Percentiles rank a stretch among this genome's conserved stretches.
phyloP scores from a whole-genome alignment of 345 rosid species.

The Firmiana major region DNA sequence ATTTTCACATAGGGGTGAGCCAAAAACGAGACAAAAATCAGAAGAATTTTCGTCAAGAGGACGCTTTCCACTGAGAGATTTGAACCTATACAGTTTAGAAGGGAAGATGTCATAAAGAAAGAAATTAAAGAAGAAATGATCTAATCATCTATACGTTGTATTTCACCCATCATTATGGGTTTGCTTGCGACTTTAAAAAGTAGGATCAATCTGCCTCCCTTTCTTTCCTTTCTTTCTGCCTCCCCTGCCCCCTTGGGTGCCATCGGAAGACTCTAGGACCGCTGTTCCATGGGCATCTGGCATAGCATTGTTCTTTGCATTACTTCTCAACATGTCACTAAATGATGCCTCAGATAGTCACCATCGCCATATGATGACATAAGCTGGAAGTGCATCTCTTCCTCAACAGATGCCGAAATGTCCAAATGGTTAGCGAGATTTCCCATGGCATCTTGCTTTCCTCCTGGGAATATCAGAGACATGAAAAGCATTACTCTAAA shows the following conservation, averaged over 20 bases:
- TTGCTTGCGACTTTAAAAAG: constrained; percentile 86
- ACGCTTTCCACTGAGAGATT: constrained; percentile 10
- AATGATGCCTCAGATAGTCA: constrained; percentile 39
- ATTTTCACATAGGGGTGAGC: not conserved
- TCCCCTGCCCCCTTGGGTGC: constrained; percentile 31
- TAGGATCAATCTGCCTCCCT: constrained; percentile 83
- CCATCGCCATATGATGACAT: constrained; percentile 32
- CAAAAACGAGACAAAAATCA: not conserved
- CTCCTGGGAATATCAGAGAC: not conserved
- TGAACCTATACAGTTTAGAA: constrained; percentile 28
- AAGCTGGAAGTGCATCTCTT: constrained; percentile 22
- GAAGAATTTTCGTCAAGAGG: not conserved
- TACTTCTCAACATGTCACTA: constrained; percentile 43
- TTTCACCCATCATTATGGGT: constrained; percentile 92
- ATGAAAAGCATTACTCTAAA: not conserved
- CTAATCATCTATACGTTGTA: constrained; percentile 67
- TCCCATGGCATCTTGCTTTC: constrained; percentile 16
- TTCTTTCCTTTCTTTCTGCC: constrained; percentile 90
- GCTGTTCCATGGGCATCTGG: constrained; percentile 8
- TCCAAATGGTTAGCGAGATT: constrained; percentile 22
- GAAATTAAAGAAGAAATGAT: not conserved
- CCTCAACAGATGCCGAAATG: constrained; percentile 16
- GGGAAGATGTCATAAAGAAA: constrained; percentile 7
- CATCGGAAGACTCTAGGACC: constrained; percentile 25
- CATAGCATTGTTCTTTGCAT: constrained; percentile 24